Evolutionary conservation across 2,329 filamentous ascomycete species (phyloP).

Genomic region (Ilyonectria robusta): DNA sequence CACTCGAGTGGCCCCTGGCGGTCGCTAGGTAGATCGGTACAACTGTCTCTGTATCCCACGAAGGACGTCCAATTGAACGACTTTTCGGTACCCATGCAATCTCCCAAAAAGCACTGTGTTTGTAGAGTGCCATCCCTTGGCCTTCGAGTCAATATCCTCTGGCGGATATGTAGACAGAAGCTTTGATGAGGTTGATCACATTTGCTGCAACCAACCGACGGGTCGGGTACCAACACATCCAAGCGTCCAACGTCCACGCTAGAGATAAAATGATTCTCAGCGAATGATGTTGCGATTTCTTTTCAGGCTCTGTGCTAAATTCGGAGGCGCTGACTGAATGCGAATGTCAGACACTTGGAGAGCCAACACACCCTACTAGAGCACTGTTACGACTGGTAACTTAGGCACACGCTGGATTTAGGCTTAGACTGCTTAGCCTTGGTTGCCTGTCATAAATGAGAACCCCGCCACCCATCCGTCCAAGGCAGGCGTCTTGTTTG

Average conservation of each 20-base stretch:
- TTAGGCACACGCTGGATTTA: conserved; percentile 20
- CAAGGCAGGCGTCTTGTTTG: conserved; percentile 34
- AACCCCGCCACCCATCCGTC: conserved; percentile 27
- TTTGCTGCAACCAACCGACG: conserved; percentile 41
- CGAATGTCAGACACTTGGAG: conserved; percentile 25
- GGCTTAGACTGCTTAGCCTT: conserved; percentile 32
- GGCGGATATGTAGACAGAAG: conserved; percentile 22
- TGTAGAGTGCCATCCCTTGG: neutral
- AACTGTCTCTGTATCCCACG: conserved; percentile 11
- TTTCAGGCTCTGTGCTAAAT: conserved; percentile 6
- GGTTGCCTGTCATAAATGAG: conserved; percentile 23
- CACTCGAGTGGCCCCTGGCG: conserved; percentile 10
- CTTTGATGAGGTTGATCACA: conserved; percentile 32
- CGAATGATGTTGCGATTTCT: conserved; percentile 16
- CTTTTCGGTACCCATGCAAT: neutral
- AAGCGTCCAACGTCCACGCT: conserved; percentile 19
- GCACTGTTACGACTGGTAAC: conserved; percentile 35
- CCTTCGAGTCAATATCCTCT: conserved; percentile 25
- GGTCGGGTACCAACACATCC: conserved; percentile 33
- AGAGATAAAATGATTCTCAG: conserved; percentile 13
- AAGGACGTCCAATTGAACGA: conserved; percentile 4
- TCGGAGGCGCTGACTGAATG: conserved; percentile 12
- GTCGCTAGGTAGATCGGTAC: conserved; percentile 11
- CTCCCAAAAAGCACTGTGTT: neutral
- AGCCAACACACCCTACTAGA: conserved; percentile 30